Conservation (phyloP, 306 rosid genomes). For the Benincasa hispida region DNA sequence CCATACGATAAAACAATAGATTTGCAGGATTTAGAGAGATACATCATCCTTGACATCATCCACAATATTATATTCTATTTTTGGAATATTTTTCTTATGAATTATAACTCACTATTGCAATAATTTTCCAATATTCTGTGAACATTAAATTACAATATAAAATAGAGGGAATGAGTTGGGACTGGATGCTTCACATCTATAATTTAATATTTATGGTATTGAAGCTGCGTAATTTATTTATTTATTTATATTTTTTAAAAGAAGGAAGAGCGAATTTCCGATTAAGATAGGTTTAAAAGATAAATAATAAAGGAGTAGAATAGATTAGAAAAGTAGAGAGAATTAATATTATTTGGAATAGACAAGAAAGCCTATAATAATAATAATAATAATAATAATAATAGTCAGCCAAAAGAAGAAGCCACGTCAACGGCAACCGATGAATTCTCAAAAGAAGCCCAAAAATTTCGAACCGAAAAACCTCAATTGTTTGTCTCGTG, state of each 20-base stretch:
- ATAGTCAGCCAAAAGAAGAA: not conserved
- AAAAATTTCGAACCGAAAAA: not conserved
- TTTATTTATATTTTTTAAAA: not conserved
- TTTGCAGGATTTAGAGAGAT: slow-evolving; percentile 22
- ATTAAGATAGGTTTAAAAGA: not conserved
- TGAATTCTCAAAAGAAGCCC: slow-evolving; percentile 18
- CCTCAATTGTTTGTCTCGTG: slow-evolving; percentile 4
- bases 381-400: not conserved
- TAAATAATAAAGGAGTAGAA: not conserved
- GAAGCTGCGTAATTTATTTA: too few relatives aligned
- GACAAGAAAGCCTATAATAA: not conserved
- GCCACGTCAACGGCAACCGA: slow-evolving; percentile 23
- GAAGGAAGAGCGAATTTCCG: not conserved
- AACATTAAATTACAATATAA: not conserved
- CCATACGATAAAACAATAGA: slow-evolving; percentile 29
- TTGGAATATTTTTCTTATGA: not conserved
- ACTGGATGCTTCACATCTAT: not conserved
- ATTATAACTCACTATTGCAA: not conserved
- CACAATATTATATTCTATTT: not conserved
- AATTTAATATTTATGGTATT: not conserved
- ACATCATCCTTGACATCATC: slow-evolving; percentile 37
- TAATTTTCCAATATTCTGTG: not conserved
- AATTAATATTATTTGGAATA: not conserved
- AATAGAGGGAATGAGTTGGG: not conserved
- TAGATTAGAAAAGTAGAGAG: not conserved